Conservation (phyloP, 306 rosid species). For the Trifolium dubium region DNA sequence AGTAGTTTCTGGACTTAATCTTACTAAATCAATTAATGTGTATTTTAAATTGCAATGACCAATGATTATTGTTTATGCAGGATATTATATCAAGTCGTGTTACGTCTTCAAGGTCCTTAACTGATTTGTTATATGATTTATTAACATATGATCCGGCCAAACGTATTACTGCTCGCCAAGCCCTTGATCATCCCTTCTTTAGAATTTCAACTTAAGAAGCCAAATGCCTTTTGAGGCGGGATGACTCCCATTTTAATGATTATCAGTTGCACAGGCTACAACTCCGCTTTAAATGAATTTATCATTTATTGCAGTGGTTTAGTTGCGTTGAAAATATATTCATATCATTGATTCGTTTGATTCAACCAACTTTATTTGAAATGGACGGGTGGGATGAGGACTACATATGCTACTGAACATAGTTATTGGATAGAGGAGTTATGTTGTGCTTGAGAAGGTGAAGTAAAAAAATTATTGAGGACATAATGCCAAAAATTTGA, state of each 20-base stretch:
- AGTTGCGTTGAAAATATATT: neutral
- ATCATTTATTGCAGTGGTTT: conserved; percentile 17
- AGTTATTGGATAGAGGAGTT: neutral
- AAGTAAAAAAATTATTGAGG: neutral
- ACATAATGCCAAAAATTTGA: neutral
- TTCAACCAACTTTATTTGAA: neutral
- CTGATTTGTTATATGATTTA: conserved; percentile 67
- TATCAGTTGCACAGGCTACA: conserved; percentile 13
- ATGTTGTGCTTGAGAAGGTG: conserved; percentile 26
- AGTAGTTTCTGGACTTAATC: neutral
- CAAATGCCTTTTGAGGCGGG: conserved; percentile 15
- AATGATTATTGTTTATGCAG: conserved; percentile 50
- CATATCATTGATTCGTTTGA: conserved; percentile 7
- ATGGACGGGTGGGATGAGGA: conserved; percentile 9
- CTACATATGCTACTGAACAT: neutral
- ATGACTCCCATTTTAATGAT: conserved; percentile 4
- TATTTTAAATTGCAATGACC: conserved; percentile 4
- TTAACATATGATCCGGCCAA: conserved; percentile 70
- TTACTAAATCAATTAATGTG: neutral
- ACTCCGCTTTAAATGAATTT: conserved; percentile 25
- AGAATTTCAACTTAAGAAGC: conserved; percentile 53
- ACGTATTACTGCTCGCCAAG: conserved; percentile 77
- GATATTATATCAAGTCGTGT: conserved; percentile 55
- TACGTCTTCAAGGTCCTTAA: conserved; percentile 56
- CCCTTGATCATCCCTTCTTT: conserved; percentile 87